Evolutionary conservation across 495 filamentous ascomycete genomes (phyloP), one percentile per base, ranked within the genome.

Genomic region (Aspergillus asperescens): DNA sequence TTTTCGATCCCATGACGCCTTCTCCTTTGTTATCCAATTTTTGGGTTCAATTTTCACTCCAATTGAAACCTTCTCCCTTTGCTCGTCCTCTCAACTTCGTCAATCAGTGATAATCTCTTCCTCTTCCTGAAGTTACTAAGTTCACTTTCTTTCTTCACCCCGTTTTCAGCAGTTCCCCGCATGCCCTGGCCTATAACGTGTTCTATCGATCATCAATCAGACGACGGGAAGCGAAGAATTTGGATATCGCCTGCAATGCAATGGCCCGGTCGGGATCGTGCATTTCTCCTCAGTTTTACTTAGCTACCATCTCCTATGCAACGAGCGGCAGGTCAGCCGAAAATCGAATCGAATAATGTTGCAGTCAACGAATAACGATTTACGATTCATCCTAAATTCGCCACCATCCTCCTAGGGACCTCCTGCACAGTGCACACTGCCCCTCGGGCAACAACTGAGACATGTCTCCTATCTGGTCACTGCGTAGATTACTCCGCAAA

Each of bases 1-100:
- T 51, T 51, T 48, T 13, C 23, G 27, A 18, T 29, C 44, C 23
- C 44, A 47, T 47, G 44, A 47, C n/a, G 39, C 39, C 20, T 46
- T 20, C 7, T 40, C 8, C 25, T 8, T 15, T n/a, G n/a, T 22
- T 35, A 15, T 13, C 44, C 16, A 47, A 47, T 47, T 47, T 47
- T 47, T 47, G 29, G 20, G 43, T 31, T n/a, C n/a, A 38, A 16
- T 25, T 9, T 43, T n/a, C 20, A 4, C 15, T 16, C 27, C 3
- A 23, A n/a, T 18, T 29, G 41, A n/a, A 44, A n/a, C n/a, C 41
- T 31, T 18, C 13, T 18, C 29, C 15, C 41, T 27, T 9, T 23
- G 6, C 16, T 46, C 8, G 37, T 4, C 37, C 12, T 29, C 25
- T 45, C 24, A n/a, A n/a, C n/a, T n/a, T n/a, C n/a, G n/a, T n/a